These are phyloP conservation scores for Micromonas commoda DNA, from an alignment of 139 green algal genomes.

Conservation along the genomic window DNA sequence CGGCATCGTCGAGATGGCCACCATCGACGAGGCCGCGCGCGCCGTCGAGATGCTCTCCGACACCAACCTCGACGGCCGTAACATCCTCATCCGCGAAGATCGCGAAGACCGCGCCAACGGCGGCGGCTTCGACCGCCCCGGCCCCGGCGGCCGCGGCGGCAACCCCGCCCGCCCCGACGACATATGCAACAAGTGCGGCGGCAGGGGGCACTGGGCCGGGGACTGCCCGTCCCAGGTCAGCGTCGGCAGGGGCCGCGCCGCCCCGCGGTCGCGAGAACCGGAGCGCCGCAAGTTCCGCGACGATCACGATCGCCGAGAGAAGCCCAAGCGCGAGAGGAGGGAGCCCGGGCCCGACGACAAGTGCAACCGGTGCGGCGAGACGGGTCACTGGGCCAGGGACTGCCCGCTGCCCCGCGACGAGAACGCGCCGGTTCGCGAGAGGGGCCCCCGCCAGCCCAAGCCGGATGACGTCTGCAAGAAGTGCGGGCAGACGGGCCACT, in stretches of 20 bases:
- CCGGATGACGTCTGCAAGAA: conserved; percentile 8
- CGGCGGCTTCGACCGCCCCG: neutral
- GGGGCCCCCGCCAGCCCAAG: neutral
- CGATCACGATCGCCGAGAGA: neutral
- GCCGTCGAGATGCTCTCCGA: conserved; percentile 54
- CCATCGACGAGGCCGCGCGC: conserved; percentile 57
- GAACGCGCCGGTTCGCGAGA: neutral
- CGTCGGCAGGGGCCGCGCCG: neutral
- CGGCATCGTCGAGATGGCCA: conserved; percentile 88
- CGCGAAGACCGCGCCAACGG: conserved; percentile 63
- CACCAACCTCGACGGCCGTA: conserved; percentile 70
- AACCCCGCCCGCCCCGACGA: neutral
- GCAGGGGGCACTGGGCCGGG: conserved; percentile 4
- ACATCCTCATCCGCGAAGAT: conserved; percentile 86
- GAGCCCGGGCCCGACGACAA: neutral
- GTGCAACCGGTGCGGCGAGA: conserved; percentile 19
- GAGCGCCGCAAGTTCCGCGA: neutral
- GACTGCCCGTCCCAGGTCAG: neutral
- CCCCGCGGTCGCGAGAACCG: neutral
- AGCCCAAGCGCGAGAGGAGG: neutral
- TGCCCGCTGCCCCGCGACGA: conserved; percentile 6
- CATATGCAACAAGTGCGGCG: conserved; percentile 1
- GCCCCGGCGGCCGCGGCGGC: neutral
- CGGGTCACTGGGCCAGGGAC: conserved; percentile 16
- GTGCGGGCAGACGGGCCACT: conserved; percentile 2